phyloP scores from a whole-genome alignment of 2,329 filamentous ascomycete genomes.

The Cercospora brassicicola region DNA sequence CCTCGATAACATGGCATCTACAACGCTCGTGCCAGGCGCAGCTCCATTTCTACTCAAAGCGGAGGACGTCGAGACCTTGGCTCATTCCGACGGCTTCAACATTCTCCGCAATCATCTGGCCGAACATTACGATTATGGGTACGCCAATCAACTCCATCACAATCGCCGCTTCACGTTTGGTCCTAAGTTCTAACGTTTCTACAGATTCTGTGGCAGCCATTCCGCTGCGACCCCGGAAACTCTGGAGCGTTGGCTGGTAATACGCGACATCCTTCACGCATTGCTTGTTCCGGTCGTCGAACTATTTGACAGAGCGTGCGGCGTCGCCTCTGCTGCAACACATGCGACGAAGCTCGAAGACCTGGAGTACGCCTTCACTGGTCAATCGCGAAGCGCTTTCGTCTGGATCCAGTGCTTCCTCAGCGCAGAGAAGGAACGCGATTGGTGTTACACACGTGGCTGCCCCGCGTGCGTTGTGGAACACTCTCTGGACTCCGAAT shows the following conservation, averaged over 20 bases:
- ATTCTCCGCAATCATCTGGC: conserved; percentile 47
- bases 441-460: conserved; percentile 58
- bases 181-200: conserved; percentile 44
- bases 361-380: conserved; percentile 58
- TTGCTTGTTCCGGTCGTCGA: conserved; percentile 59
- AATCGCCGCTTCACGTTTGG: conserved; percentile 31
- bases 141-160: conserved; percentile 16
- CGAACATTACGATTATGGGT: conserved; percentile 43
- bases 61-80: conserved; percentile 45
- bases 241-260: conserved; percentile 50
- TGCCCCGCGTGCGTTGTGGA: conserved; percentile 55
- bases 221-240: conserved; percentile 36
- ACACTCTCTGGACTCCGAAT: conserved; percentile 49
- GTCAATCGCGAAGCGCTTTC: conserved; percentile 58
- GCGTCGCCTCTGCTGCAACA: conserved; percentile 53
- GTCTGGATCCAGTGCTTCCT: conserved; percentile 61
- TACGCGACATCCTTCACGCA: conserved; percentile 61
- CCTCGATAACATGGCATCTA: conserved; percentile 3
- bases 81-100: conserved; percentile 45
- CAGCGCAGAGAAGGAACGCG: conserved; percentile 51
- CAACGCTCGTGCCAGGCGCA: conserved; percentile 25
- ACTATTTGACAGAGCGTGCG: conserved; percentile 57
- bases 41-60: conserved; percentile 47
- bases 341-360: conserved; percentile 52
- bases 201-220: conserved; percentile 50